Conservation (phyloP, 2,329 filamentous ascomycete genomes). For the Trichoderma semiorbis region DNA sequence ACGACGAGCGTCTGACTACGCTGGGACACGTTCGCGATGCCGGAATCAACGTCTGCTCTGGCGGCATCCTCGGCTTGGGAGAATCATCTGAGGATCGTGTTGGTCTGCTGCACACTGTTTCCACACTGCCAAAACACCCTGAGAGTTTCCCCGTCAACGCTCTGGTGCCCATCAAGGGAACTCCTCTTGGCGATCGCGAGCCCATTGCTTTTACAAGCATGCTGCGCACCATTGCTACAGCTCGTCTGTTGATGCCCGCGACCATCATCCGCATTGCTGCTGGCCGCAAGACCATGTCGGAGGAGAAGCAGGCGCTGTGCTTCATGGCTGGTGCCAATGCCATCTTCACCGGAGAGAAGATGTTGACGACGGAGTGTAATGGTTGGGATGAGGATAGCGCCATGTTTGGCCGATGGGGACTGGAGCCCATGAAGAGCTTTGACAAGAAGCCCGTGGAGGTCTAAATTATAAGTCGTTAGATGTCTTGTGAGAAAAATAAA, state of each 20-base stretch:
- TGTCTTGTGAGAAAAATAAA: background rate
- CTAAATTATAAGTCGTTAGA: background rate
- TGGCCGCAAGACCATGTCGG: conserved; percentile 76
- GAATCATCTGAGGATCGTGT: conserved; percentile 77
- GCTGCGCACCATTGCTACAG: conserved; percentile 79
- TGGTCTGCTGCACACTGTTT: conserved; percentile 77
- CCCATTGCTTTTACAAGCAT: conserved; percentile 74
- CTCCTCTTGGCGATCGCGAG: conserved; percentile 71
- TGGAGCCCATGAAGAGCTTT: conserved; percentile 69
- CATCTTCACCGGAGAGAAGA: conserved; percentile 94
- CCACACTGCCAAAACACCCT: conserved; percentile 75
- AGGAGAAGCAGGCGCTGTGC: conserved; percentile 85
- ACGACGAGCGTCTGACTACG: conserved; percentile 82
- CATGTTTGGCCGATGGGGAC: conserved; percentile 81
- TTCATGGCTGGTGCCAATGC: conserved; percentile 91
- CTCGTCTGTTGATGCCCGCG: conserved; percentile 74
- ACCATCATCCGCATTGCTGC: conserved; percentile 87
- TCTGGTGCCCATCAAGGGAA: conserved; percentile 86
- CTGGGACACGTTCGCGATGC: conserved; percentile 77
- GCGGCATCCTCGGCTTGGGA: conserved; percentile 81
- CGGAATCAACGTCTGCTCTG: conserved; percentile 85
- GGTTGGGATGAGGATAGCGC: conserved; percentile 84
- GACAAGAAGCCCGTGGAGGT: conserved; percentile 31
- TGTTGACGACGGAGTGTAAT: conserved; percentile 88
- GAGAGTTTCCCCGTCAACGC: conserved; percentile 92